Conservation (phyloP, 164 flowering plant genomes). For the Sextonia rubra region DNA sequence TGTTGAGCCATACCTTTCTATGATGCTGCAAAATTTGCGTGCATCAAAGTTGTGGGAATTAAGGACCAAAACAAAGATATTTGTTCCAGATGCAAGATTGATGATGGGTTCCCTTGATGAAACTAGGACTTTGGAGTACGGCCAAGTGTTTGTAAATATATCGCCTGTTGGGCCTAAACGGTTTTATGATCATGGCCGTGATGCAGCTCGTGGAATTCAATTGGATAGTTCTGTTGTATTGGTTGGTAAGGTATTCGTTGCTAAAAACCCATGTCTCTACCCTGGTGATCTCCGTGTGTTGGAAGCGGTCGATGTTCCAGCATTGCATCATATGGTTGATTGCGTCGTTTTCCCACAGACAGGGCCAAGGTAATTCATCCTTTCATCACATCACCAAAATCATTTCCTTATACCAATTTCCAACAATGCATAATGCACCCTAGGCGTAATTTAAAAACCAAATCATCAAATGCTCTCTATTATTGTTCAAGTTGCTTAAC, state of each 20-base stretch:
- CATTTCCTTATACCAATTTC: too few relatives aligned
- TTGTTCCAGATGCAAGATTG: slow-evolving; percentile 55
- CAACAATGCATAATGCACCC: too few relatives aligned
- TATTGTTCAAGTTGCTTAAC: not conserved
- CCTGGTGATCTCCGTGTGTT: slow-evolving; percentile 95
- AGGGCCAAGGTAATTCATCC: slow-evolving; percentile 48
- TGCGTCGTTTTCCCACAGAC: slow-evolving; percentile 93
- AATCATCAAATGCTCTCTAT: not conserved
- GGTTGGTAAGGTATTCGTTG: slow-evolving; percentile 60
- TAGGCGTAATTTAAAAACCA: too few relatives aligned
- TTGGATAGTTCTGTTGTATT: slow-evolving; percentile 19
- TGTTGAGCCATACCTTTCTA: slow-evolving; percentile 75
- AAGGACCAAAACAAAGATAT: slow-evolving; percentile 57
- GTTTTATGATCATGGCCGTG: slow-evolving; percentile 7
- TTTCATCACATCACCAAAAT: not conserved
- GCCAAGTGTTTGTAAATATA: slow-evolving; percentile 75
- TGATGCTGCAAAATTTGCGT: slow-evolving; percentile 79
- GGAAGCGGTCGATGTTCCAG: slow-evolving; percentile 61
- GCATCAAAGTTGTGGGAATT: slow-evolving; percentile 65
- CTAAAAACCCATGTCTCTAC: slow-evolving; percentile 93
- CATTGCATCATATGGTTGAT: slow-evolving; percentile 79
- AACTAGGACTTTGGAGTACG: slow-evolving; percentile 73
- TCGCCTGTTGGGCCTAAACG: slow-evolving; percentile 30
- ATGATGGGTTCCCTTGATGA: slow-evolving; percentile 97
- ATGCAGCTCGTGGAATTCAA: not conserved